Base-by-base conservation (phyloP, 2,329 filamentous ascomycete genomes). In the Botrytis cinerea region DNA sequence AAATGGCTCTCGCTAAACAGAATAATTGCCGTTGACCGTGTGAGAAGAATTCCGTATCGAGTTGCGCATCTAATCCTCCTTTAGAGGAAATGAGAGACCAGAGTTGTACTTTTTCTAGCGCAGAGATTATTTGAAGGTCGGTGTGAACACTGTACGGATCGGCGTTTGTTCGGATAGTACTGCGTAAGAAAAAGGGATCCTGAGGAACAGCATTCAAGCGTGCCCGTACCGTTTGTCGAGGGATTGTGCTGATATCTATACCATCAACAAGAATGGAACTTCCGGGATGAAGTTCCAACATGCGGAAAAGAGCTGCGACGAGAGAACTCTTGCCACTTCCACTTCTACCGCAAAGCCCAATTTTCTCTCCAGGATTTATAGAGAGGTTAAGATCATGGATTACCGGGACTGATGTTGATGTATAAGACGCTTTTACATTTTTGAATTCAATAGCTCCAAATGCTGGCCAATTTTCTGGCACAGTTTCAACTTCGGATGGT, bases 1-100 rank as follows among this genome's bases (percentile, higher is more conserved):
- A 74, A 16, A 87, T 80, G 0, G 85, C 83, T 8, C 86, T 81
- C 0, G 85, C 86, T 18, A 88, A 79, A 43, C 83, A 83, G 71
- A 87, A 84, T 0, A 88, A 78, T 77, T 88, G 87, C 62, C 81
- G 80, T 75, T 88, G 84, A 1, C 86, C 86, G 61, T 85, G 83
- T 0, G 84, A 86, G 82, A 98, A 95, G 0, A 94, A 97, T 10
- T 86, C 83, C 2, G 84, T 81, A n/a, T 83, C 82, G 75, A 91
- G 84, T 2, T 74, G 62, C 2, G 74, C 73, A 22, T 78, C 75
- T 5, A 79, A 70, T 2, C 77, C 77, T 25, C 78, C 78, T 54
- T 76, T 77, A 1, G 45, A 70, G 7, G 25, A 38, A 18, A 79
- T 72, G 4, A 76, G 25, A 16, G 74, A 64, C 76, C 76, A 77